Evolutionary conservation across 306 rosid species (phyloP), one percentile per base, ranked within the genome.

Genomic region (Inga leiocalycina): DNA sequence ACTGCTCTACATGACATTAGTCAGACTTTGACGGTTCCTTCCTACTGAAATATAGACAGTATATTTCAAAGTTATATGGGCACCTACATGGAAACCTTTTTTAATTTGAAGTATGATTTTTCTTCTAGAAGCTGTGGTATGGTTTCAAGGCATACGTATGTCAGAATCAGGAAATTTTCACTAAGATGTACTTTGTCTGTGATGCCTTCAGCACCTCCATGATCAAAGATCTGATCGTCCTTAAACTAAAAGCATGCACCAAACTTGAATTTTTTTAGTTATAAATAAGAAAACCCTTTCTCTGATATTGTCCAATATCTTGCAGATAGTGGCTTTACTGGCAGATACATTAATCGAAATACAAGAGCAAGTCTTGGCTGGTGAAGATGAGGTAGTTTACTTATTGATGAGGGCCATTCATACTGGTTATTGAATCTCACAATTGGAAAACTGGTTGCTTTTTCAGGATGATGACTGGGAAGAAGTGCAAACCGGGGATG

Each of bases 401-500:
- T 44, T 46, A 34, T 41, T 76, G 59, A 44, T 72, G 54, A 79
- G 71, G 35, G 19, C 49, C 48, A 71, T 84, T 34, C 48, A 56
- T 59, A 34, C 79, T 52, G 39, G 43, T 75, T 71, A 65, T 46
- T 75, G 54, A 71, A 77, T n/a, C 72, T 32, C 64, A 51, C 48
- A 10, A 71, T 76, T 68, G 41, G 68, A 67, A 74, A 54, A 74
- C 32, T 54, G 10, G 10, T 24, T 46, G 68, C 81, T 79, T 67
- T 64, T 84, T 77, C 96, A 92, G 99, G 99, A 91, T 78, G 89
- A 94, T 79, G 98, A 93, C 79, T 93, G 99, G 99, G 98, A 95
- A 91, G 99, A 95, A 87, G 85, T 87, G 82, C 88, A 86, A 82
- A 86, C 87, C 2, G 91, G 66, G 32, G 66, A 85, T 72, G 88